These are phyloP conservation scores for Teratosphaeria viscida DNA, from an alignment of 2,329 filamentous ascomycete genomes.

Conservation along the genomic window DNA sequence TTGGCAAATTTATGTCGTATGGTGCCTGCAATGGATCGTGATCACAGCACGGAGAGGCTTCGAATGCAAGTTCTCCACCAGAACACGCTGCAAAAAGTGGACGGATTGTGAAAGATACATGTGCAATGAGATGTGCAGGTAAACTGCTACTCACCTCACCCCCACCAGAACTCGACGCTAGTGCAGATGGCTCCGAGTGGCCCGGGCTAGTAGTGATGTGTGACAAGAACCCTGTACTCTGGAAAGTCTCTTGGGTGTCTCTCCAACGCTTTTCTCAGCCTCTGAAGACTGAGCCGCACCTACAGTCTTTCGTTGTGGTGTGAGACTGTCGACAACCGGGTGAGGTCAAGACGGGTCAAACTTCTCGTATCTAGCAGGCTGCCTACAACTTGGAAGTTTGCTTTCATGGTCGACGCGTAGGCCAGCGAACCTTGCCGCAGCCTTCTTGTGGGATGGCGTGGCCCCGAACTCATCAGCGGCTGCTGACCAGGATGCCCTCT, in stretches of 20 bases:
- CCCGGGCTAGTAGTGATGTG: background rate
- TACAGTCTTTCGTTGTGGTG: too few species aligned
- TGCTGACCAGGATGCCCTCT: background rate
- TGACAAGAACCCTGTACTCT: background rate
- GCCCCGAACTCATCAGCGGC: background rate
- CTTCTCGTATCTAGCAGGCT: background rate
- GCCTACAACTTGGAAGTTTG: background rate
- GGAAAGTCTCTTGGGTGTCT: background rate
- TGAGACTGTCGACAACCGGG: too few species aligned
- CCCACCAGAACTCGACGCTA: background rate
- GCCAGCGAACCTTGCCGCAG: background rate
- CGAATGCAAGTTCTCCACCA: background rate
- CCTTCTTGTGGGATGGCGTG: background rate
- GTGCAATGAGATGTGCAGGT: background rate
- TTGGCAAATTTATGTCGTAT: background rate
- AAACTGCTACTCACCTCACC: background rate
- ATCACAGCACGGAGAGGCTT: background rate
- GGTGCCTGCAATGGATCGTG: background rate
- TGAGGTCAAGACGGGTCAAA: background rate
- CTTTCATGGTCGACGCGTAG: background rate
- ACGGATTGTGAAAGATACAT: background rate
- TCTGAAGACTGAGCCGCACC: background rate
- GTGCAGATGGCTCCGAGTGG: background rate
- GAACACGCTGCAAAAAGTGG: background rate
- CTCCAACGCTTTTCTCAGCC: background rate